Percentiles rank a stretch among this genome's conserved stretches.
phyloP scores from a whole-genome alignment of 164 flowering plant species.

The Nelumbo lutea region DNA sequence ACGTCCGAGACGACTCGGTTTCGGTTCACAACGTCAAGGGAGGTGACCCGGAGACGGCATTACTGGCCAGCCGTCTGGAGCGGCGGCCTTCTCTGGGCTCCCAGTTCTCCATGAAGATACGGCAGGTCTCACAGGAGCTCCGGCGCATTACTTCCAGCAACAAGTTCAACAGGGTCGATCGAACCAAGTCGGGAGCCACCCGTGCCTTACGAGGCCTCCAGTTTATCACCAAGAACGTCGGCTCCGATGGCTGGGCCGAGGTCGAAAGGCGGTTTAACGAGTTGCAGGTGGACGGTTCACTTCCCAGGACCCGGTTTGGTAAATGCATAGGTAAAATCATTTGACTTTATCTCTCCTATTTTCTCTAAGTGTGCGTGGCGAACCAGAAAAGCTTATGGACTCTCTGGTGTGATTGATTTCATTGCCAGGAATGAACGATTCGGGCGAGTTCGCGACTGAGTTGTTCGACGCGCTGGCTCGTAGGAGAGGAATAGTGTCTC shows the following conservation, averaged over 20 bases:
- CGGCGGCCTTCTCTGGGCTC: constrained; percentile 22
- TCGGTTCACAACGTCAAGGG: constrained; percentile 43
- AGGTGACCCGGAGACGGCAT: constrained; percentile 42
- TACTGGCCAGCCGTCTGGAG: constrained; percentile 42
- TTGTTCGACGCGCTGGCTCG: constrained; percentile 42
- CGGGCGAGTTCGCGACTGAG: constrained; percentile 30
- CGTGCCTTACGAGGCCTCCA: constrained; percentile 36
- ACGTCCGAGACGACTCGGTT: constrained; percentile 55
- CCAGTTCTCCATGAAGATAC: constrained; percentile 30
- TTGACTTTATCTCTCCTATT: no score
- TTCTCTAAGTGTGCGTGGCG: no score
- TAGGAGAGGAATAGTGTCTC: constrained; percentile 23
- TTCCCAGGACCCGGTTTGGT: constrained; percentile 28
- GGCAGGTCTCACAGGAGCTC: constrained; percentile 53
- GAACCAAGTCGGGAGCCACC: constrained; percentile 35
- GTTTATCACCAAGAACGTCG: constrained; percentile 32
- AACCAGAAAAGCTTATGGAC: background rate
- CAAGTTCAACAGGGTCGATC: constrained; percentile 18
- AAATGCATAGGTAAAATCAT: constrained; percentile 35
- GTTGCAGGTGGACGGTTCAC: constrained; percentile 24
- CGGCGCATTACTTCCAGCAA: constrained; percentile 33
- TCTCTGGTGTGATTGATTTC: background rate
- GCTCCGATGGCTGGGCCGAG: constrained; percentile 29
- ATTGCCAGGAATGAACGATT: constrained; percentile 34
- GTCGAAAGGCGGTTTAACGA: constrained; percentile 31